Base-by-base conservation (phyloP, 1,139 yeast genomes). In the Zygoascus hellenicus region DNA sequence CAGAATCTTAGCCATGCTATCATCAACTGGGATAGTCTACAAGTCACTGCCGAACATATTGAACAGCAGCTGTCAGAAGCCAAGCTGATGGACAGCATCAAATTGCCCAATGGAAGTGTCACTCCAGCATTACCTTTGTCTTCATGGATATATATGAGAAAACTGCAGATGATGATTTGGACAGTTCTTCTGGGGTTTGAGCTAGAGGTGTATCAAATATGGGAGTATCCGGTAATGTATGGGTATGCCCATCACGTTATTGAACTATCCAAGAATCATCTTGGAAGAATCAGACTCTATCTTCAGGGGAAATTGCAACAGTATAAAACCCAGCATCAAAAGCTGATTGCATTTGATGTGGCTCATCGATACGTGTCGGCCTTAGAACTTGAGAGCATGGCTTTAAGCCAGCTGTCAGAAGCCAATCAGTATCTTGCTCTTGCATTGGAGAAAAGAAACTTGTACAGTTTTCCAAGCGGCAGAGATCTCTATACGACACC, bases 1-100 rank as follows among this genome's bases (percentile, higher is more conserved):
- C 96, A 88, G 60, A 72, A 78, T 57, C 66, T 83, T 62, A 63
- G 80, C 58, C 71, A 82, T 62, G 67, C 75, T 61, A 58, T 79
- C 54, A 57, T 78, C 6, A 61, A 79, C 2, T 87, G 94, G 84
- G 97, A 92, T 62, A 75, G 88, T 2, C 68, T 88, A 31, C 97
- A 90, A 61, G 95, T 83, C 72, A 79, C 92, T 43, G 78, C 90
- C 52, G 97, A 87, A 66, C 86, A 87, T 67, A 78, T 90, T 61
- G 98, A 92, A 68, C 89, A 85, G 65, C 95, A 85, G 68, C 47
- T 53, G 42, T 35, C 30, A 11, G 46, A 43, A 14, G 26, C 46
- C 9, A 31, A 42, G 14, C 48, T 46, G 15, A 41, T 41, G 28
- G 50, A 39, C 14, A 28, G 11, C 9, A 41, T 49, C 13, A 34